Evolutionary conservation across 2,329 filamentous ascomycete genomes (phyloP).

Genomic region (Epichloe hybrida): DNA sequence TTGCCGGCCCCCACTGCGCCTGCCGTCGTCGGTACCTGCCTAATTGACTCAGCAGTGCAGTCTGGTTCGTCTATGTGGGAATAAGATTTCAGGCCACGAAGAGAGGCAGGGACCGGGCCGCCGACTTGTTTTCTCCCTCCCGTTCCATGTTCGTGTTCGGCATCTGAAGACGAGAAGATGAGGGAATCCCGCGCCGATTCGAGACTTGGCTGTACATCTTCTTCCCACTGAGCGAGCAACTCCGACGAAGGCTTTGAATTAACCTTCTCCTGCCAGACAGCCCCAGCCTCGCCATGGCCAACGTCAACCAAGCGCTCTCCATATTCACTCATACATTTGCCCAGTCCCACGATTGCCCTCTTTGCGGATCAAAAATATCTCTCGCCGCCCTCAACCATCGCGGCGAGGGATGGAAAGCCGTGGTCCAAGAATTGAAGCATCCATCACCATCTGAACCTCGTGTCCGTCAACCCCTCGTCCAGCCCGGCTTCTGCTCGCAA

Average conservation of each 20-base stretch:
- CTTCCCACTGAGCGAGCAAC: too few relatives aligned
- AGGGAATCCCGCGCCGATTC: too few relatives aligned
- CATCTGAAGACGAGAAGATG: too few relatives aligned
- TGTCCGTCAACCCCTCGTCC: conserved; percentile 2
- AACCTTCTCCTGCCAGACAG: neutral
- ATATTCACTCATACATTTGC: neutral
- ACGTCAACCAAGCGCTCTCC: neutral
- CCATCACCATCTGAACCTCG: neutral
- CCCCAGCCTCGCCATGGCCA: neutral
- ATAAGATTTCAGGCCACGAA: too few relatives aligned
- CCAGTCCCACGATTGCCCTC: neutral
- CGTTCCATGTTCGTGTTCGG: too few relatives aligned
- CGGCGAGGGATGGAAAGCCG: conserved; percentile 5
- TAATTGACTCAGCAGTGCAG: too few relatives aligned
- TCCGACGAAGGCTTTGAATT: neutral
- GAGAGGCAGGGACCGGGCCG: too few relatives aligned
- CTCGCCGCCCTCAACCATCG: neutral
- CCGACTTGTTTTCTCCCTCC: too few relatives aligned
- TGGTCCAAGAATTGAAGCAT: conserved; percentile 3
- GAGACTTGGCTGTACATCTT: too few relatives aligned
- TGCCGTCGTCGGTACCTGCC: too few relatives aligned
- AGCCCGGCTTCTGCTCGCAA: neutral
- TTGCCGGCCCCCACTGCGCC: too few relatives aligned
- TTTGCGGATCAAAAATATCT: conserved; percentile 5
- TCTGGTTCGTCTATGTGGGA: too few relatives aligned